phyloP scores from a whole-genome alignment of 2,329 filamentous ascomycete genomes.

The Apiospora pterosperma region DNA sequence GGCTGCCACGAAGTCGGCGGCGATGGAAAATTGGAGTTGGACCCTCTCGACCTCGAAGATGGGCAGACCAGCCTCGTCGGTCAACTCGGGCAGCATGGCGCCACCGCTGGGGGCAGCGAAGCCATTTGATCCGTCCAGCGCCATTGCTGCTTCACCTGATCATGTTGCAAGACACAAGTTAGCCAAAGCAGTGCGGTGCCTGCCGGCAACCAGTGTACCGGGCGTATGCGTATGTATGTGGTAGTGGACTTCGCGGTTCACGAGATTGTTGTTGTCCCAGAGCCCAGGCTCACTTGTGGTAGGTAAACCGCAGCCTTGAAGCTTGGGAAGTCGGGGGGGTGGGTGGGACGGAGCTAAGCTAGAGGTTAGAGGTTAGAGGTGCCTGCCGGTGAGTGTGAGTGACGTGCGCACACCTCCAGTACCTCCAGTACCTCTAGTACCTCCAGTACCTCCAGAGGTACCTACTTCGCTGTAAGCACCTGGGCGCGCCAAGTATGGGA shows the following conservation, averaged over 20 bases:
- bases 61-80: constrained; percentile 62
- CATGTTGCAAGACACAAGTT: background rate
- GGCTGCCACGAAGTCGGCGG: constrained; percentile 92
- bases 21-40: constrained; percentile 89
- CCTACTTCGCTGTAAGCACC: too few species aligned
- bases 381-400: background rate
- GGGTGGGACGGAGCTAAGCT: too few species aligned
- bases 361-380: too few species aligned
- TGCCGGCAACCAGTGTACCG: background rate
- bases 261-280: background rate
- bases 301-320: background rate
- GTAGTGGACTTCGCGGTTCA: background rate
- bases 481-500: too few species aligned
- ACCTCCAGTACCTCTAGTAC: too few species aligned
- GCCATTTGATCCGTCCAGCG: constrained; percentile 12
- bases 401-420: background rate
- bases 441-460: too few species aligned
- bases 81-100: constrained; percentile 37
- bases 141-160: constrained; percentile 10
- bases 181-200: background rate
- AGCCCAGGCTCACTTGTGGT: background rate
- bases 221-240: too few species aligned
- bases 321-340: background rate
- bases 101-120: constrained; percentile 2
- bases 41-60: constrained; percentile 95